These are phyloP conservation scores for Diaporthe sp. DNA, from an alignment of 2,329 filamentous ascomycete genomes.

Conservation along the genomic window DNA sequence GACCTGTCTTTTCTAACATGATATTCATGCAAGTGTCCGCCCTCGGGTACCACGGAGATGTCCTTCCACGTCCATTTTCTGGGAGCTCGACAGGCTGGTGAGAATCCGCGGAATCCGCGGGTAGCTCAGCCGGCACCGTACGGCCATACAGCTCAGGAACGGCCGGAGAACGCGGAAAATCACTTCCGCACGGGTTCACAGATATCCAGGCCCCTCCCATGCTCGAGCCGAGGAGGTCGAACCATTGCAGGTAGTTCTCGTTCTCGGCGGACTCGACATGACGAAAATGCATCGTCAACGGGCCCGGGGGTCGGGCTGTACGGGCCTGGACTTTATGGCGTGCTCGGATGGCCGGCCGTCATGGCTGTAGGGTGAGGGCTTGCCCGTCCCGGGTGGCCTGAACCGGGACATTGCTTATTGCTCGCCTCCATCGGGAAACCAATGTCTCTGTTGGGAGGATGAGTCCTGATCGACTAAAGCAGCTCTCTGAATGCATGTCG, in stretches of 20 bases:
- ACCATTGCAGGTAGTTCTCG: conserved; percentile 34
- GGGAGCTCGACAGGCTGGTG: not conserved
- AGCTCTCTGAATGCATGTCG: no score
- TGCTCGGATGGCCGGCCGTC: no score
- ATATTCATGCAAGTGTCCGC: no score
- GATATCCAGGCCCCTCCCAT: not conserved
- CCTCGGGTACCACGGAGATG: no score
- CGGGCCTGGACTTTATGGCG: not conserved
- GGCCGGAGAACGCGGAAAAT: not conserved
- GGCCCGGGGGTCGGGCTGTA: not conserved
- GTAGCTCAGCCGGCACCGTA: not conserved
- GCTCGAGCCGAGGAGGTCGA: conserved; percentile 25
- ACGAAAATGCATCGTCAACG: conserved; percentile 30
- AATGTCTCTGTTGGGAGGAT: no score
- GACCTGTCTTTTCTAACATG: no score
- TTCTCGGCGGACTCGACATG: conserved; percentile 35
- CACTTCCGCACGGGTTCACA: not conserved
- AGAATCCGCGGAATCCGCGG: not conserved
- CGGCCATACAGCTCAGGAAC: not conserved
- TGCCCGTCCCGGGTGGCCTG: no score
- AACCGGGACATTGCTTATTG: no score
- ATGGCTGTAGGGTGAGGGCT: no score
- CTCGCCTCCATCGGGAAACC: no score
- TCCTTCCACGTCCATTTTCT: not conserved
- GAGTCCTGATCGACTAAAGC: no score